Conservation (phyloP, 495 filamentous ascomycete species). For the Baudoinia panamericana region DNA sequence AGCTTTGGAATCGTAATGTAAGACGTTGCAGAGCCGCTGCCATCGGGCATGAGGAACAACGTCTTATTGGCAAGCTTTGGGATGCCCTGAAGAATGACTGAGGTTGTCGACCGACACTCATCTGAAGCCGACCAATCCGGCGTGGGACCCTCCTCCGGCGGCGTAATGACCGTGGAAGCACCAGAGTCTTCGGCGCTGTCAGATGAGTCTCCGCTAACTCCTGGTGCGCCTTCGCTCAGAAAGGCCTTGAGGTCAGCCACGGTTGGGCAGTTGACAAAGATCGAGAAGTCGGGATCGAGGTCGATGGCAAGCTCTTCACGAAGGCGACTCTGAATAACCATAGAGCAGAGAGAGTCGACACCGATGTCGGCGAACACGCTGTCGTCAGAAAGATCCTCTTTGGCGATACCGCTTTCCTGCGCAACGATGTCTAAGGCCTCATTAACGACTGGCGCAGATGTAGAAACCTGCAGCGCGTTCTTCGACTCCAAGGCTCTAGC, state of each 20-base stretch:
- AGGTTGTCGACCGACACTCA: too few relatives aligned
- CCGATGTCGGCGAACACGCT: slow-evolving; percentile 40
- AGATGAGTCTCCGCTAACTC: not conserved
- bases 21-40: slow-evolving; percentile 37
- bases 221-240: slow-evolving; percentile 14
- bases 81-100: slow-evolving; percentile 39
- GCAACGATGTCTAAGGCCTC: slow-evolving; percentile 36
- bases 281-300: slow-evolving; percentile 27
- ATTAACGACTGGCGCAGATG: too few relatives aligned
- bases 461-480: too few relatives aligned
- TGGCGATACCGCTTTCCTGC: slow-evolving; percentile 49
- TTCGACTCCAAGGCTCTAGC: too few relatives aligned
- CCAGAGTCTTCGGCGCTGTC: not conserved
- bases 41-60: slow-evolving; percentile 41
- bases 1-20: slow-evolving; percentile 20
- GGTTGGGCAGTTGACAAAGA: slow-evolving; percentile 5
- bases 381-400: slow-evolving; percentile 45
- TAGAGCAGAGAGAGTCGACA: slow-evolving; percentile 41
- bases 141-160: too few relatives aligned
- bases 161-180: slow-evolving; percentile 18
- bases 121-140: too few relatives aligned
- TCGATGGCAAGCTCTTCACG: slow-evolving; percentile 35
- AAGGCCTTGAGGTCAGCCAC: slow-evolving; percentile 21
- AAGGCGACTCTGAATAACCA: slow-evolving; percentile 33
- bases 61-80: slow-evolving; percentile 33